Base-by-base conservation (phyloP, 352 stramenopile genomes). In the Phytophthora cactorum region DNA sequence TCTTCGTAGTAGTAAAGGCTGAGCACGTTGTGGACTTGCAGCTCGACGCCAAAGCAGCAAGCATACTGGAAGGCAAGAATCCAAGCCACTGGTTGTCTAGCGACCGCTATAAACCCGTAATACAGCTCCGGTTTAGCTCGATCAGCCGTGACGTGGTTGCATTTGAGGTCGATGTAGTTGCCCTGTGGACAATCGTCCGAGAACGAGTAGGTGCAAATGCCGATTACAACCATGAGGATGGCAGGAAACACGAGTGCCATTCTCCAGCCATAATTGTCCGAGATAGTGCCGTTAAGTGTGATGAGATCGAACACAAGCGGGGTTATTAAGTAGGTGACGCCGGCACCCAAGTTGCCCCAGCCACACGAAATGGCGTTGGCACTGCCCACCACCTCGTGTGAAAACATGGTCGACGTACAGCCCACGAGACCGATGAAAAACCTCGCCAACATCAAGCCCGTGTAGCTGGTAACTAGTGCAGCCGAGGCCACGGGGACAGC, bases 341-440 rank as follows among this genome's bases (percentile, higher is more conserved):
- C 93, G 27, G 90, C 93, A 56, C 96, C 95, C 17, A 98, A 79
- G 75, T 98, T 98, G 25, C 95, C 93, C 93, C 93, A 98, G 59
- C 96, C 96, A 59, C 68, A 90, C 4, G 86, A 82, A 22, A 98
- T 79, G 11, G 65, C 65, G 29, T 72, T 72, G 17, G 58, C 65
- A 38, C 58, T 72, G 4, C 65, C 59, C 7, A 72, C 64, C 3
- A 72, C 59, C 7, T 68, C 58, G 29, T 72, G 31, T 1, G 58
- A 68, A 14, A 72, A 72, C 64, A 72, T 72, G n/a, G 45, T 56
- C 5, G 65, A 68, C 15, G 65, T 88, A 31, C 80, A 91, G 49
- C 94, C 93, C 22, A 95, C 85, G 59, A 98, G 72, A n/a, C 93
- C 95, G 63, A 98, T 98, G 55, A 97, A 95, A 39, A 98, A 93